A percentile compares a stretch with the other conserved stretches of the same genome.
Conservation (phyloP, 352 stramenopile species). For the Phytopythium montanum region DNA sequence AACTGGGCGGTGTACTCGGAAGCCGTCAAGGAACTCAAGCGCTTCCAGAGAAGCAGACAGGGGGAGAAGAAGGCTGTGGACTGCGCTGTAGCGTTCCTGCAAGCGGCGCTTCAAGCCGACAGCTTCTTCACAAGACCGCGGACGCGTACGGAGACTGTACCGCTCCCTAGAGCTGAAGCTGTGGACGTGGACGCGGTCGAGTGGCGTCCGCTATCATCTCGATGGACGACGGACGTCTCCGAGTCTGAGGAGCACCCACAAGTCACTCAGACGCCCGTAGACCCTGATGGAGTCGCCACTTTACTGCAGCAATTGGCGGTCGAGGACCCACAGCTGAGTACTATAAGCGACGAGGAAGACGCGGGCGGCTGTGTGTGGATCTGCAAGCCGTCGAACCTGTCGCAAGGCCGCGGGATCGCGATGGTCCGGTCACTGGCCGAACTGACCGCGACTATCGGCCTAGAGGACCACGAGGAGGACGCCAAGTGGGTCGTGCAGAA, state of each 20-base stretch:
- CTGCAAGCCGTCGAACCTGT: slow-evolving; percentile 74
- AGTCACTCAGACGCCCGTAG: not conserved
- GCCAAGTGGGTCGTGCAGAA: slow-evolving; percentile 78
- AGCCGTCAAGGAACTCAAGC: slow-evolving; percentile 37
- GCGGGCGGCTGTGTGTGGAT: slow-evolving; percentile 60
- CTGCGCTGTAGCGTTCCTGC: not conserved
- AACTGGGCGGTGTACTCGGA: slow-evolving; percentile 48
- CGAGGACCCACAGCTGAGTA: slow-evolving; percentile 43
- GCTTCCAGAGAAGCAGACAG: not conserved
- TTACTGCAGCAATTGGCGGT: slow-evolving; percentile 21
- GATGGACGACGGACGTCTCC: not conserved
- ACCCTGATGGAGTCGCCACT: slow-evolving; percentile 1
- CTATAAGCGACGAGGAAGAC: slow-evolving; percentile 19
- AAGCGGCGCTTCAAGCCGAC: not conserved
- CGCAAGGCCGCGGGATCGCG: slow-evolving; percentile 66
- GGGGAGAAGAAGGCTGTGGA: not conserved
- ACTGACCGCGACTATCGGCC: slow-evolving; percentile 17
- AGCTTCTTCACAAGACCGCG: not conserved
- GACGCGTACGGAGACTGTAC: not conserved
- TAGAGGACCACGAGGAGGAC: not conserved
- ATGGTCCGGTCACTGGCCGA: slow-evolving; percentile 36
- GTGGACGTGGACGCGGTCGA: not conserved
- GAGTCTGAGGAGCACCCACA: not conserved
- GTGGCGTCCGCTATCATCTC: not conserved
- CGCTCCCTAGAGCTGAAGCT: not conserved